Conservation (phyloP, 441 rosid genomes). For the Jatropha multifida region DNA sequence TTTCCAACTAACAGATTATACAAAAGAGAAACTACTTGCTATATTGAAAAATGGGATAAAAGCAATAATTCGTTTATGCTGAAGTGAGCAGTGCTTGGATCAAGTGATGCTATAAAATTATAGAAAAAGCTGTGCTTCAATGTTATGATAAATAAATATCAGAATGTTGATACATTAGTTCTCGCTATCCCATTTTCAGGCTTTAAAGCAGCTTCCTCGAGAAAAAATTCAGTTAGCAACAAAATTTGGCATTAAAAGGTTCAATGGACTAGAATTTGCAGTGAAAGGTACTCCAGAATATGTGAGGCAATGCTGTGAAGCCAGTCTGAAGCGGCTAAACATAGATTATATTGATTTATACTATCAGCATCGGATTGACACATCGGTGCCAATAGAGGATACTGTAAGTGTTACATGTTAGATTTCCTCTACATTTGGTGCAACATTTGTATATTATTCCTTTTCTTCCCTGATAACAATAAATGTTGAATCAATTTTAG, state of each 20-base stretch:
- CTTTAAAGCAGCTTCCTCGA: slow-evolving; percentile 49
- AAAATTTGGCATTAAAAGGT: slow-evolving; percentile 36
- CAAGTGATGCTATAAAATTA: neutral
- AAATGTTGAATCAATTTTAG: neutral
- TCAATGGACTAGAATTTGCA: slow-evolving; percentile 17
- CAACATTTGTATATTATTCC: neutral
- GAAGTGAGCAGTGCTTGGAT: neutral
- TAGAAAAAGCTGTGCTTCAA: neutral
- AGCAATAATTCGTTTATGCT: neutral
- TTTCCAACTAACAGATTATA: neutral
- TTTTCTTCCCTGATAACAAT: neutral
- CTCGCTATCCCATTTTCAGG: slow-evolving; percentile 9
- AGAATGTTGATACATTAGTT: neutral
- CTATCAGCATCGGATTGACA: slow-evolving; percentile 55
- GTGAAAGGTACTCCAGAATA: slow-evolving; percentile 44
- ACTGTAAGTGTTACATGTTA: slow-evolving; percentile 31
- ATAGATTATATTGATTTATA: slow-evolving; percentile 56
- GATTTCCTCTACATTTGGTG: neutral
- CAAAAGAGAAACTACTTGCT: neutral
- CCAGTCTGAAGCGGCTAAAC: slow-evolving; percentile 48
- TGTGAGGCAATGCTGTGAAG: slow-evolving; percentile 53
- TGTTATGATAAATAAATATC: neutral
- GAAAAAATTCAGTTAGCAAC: slow-evolving; percentile 51
- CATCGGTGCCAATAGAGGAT: slow-evolving; percentile 43
- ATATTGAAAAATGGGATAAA: neutral